Conservation (phyloP, 805 yeast genomes). For the Wickerhamomyces rabaulensis region DNA sequence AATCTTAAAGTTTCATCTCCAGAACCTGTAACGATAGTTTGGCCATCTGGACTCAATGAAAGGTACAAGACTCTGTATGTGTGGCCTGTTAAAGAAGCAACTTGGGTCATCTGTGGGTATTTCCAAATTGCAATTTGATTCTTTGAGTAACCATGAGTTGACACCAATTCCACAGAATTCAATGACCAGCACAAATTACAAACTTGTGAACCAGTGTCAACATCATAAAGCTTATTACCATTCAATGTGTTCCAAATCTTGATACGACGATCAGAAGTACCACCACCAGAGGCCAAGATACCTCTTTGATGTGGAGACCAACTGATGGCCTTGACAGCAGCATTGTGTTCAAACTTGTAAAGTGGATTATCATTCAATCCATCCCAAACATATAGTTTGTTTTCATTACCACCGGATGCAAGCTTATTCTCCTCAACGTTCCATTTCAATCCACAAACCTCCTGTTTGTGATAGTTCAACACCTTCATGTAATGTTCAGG, state of each 20-base stretch:
- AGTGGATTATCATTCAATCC: slow-evolving; percentile 63
- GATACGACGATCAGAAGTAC: slow-evolving; percentile 87
- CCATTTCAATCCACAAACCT: slow-evolving; percentile 96
- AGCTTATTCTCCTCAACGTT: slow-evolving; percentile 83
- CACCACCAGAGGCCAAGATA: slow-evolving; percentile 91
- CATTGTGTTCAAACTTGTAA: slow-evolving; percentile 78
- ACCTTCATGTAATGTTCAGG: slow-evolving; percentile 75
- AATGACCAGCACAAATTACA: slow-evolving; percentile 92
- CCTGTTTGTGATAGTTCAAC: slow-evolving; percentile 78
- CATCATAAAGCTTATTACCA: slow-evolving; percentile 66
- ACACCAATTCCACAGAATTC: slow-evolving; percentile 86
- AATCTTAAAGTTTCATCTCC: slow-evolving; percentile 95
- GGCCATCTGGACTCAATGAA: slow-evolving; percentile 92
- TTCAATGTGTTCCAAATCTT: slow-evolving; percentile 89
- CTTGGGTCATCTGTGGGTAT: slow-evolving; percentile 84
- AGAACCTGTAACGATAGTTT: slow-evolving; percentile 95
- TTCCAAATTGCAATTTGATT: slow-evolving; percentile 94
- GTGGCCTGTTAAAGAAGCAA: slow-evolving; percentile 92
- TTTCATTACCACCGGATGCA: slow-evolving; percentile 96
- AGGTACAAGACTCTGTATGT: slow-evolving; percentile 87
- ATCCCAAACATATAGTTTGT: slow-evolving; percentile 82
- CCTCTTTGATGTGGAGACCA: slow-evolving; percentile 99
- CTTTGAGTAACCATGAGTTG: slow-evolving; percentile 91
- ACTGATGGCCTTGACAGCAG: slow-evolving; percentile 94
- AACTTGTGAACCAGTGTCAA: slow-evolving; percentile 95